These are phyloP conservation scores for Dactylonectria estremocensis DNA, from an alignment of 2,329 filamentous ascomycete genomes.

Conservation along the genomic window DNA sequence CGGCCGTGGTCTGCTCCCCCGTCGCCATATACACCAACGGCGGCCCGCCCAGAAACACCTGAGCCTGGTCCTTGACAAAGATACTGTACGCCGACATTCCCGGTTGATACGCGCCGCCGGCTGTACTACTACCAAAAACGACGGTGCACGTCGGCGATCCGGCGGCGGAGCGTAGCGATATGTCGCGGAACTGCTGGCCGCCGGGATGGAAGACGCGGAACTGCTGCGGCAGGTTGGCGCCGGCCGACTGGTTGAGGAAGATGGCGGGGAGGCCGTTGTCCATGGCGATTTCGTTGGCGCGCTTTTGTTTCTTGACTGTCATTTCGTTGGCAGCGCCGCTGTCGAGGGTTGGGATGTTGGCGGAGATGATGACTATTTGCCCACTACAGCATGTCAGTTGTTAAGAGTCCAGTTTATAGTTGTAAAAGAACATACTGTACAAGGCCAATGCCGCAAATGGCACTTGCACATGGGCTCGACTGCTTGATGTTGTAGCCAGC, in stretches of 20 bases:
- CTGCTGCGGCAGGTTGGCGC: conserved; percentile 58
- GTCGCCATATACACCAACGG: conserved; percentile 64
- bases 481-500: conserved; percentile 53
- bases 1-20: conserved; percentile 58
- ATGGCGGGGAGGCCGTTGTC: conserved; percentile 58
- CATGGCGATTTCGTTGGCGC: conserved; percentile 46
- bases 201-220: conserved; percentile 60
- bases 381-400: conserved; percentile 42
- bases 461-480: conserved; percentile 55
- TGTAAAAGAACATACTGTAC: conserved; percentile 17
- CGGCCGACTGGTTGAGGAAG: conserved; percentile 56
- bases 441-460: conserved; percentile 56
- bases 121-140: conserved; percentile 60
- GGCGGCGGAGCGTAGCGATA: conserved; percentile 55
- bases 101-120: conserved; percentile 41
- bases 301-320: conserved; percentile 54
- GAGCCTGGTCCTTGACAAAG: conserved; percentile 56
- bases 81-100: conserved; percentile 56
- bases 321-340: conserved; percentile 62
- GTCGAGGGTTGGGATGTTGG: conserved; percentile 59
- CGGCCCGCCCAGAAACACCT: conserved; percentile 61
- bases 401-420: too few relatives aligned
- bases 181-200: conserved; percentile 57
- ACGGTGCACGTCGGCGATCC: conserved; percentile 59
- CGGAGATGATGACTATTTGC: conserved; percentile 55